phyloP scores from a whole-genome alignment of 2,329 filamentous ascomycete genomes.

The Aureobasidium sp. region DNA sequence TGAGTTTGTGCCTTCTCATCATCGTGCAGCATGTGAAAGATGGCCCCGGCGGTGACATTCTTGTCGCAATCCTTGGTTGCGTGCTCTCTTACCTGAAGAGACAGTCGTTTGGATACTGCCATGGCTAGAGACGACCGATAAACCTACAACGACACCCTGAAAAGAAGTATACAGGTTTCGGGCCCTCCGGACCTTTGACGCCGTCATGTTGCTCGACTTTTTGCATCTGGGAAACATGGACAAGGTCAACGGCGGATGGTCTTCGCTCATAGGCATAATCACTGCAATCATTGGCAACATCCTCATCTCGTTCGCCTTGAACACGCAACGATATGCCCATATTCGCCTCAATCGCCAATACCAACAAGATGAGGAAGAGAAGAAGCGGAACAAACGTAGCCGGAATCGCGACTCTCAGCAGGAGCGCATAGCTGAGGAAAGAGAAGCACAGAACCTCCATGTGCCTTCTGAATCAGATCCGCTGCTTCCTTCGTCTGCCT shows the following conservation, averaged over 20 bases:
- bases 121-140: constrained; percentile 3
- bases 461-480: constrained; percentile 44
- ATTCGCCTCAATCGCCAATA: constrained; percentile 71
- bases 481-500: constrained; percentile 39
- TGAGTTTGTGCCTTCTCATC: constrained; percentile 11
- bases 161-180: background rate
- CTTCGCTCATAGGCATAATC: constrained; percentile 87
- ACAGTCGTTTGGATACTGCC: background rate
- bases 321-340: constrained; percentile 94
- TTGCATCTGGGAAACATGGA: background rate
- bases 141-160: background rate
- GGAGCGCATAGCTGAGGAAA: constrained; percentile 29
- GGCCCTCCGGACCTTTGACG: background rate
- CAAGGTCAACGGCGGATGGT: constrained; percentile 53
- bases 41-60: background rate
- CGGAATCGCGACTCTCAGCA: constrained; percentile 40
- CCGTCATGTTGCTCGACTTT: constrained; percentile 9
- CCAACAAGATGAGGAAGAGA: constrained; percentile 34
- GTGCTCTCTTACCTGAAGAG: background rate
- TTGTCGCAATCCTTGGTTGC: background rate
- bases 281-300: constrained; percentile 90
- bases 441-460: constrained; percentile 11
- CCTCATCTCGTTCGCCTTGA: constrained; percentile 89
- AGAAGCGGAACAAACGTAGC: constrained; percentile 20
- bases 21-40: constrained; percentile 14